These are phyloP conservation scores for Eimeria maxima DNA, from an alignment of 169 alveolate genomes.

Conservation along the genomic window DNA sequence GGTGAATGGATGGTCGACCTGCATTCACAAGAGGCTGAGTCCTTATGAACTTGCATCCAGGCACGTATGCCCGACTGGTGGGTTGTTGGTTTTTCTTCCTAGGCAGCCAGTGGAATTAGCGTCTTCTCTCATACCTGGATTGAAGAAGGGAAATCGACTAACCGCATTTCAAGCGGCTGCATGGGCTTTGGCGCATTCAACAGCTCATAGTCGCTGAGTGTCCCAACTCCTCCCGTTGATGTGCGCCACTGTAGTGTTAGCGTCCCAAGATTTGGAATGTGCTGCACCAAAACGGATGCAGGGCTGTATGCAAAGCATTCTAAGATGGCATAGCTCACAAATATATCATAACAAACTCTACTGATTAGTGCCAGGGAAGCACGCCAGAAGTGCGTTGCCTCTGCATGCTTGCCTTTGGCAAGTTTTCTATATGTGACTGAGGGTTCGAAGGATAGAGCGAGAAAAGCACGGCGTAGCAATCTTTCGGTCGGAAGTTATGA, in stretches of 20 bases:
- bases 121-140: conserved; percentile 53
- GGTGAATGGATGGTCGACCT: conserved; percentile 77
- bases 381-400: neutral
- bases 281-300: conserved; percentile 38
- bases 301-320: neutral
- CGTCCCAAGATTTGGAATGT: conserved; percentile 70
- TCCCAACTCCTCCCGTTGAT: conserved; percentile 79
- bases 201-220: conserved; percentile 52
- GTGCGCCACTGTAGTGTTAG: conserved; percentile 83
- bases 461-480: conserved; percentile 72
- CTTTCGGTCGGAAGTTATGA: conserved; percentile 78
- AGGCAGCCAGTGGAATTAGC: no score
- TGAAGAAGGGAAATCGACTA: conserved; percentile 76
- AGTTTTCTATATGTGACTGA: conserved; percentile 23
- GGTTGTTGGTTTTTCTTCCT: no score
- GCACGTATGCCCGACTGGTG: neutral
- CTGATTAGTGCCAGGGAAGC: neutral
- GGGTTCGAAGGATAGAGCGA: conserved; percentile 64
- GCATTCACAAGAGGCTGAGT: neutral
- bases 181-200: conserved; percentile 13
- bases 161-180: conserved; percentile 75
- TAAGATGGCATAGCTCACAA: neutral
- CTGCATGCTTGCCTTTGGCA: conserved; percentile 12
- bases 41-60: neutral
- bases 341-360: neutral